Evolutionary conservation across 2,329 filamentous ascomycete genomes (phyloP).

Genomic region (Nectriaceae sp.): DNA sequence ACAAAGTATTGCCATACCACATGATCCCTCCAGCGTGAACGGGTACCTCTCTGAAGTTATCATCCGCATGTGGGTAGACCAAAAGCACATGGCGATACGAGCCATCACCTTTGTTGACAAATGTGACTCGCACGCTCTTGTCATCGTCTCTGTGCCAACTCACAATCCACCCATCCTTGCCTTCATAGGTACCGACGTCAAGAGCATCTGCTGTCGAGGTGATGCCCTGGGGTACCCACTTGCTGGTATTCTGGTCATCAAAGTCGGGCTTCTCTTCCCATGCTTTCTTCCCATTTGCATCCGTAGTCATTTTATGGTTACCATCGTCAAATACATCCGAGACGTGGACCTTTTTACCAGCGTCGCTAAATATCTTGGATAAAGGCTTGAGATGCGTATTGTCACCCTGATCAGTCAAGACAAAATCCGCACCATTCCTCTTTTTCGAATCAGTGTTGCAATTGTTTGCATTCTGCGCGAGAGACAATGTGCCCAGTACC

Average conservation of each 20-base stretch:
- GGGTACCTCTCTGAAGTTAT: conserved; percentile 33
- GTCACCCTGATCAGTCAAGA: conserved; percentile 20
- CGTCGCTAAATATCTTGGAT: conserved; percentile 16
- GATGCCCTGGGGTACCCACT: conserved; percentile 39
- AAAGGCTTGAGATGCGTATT: conserved; percentile 22
- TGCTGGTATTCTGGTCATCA: conserved; percentile 32
- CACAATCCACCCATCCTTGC: conserved; percentile 34
- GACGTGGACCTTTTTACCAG: conserved; percentile 13
- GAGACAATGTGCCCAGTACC: no score
- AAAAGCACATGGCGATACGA: conserved; percentile 37
- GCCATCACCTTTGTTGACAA: conserved; percentile 31
- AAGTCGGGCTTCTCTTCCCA: conserved; percentile 26
- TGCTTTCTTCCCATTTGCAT: conserved; percentile 7
- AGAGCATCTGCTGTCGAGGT: conserved; percentile 36
- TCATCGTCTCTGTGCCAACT: conserved; percentile 36
- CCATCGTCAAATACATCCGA: conserved; percentile 24
- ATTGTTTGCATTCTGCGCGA: no score
- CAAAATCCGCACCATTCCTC: conserved; percentile 18
- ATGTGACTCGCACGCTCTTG: conserved; percentile 32
- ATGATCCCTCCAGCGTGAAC: conserved; percentile 38
- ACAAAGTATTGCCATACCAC: conserved; percentile 38
- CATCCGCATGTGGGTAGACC: conserved; percentile 34
- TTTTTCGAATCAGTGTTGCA: conserved; percentile 1
- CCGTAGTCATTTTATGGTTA: conserved; percentile 22
- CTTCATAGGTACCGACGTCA: conserved; percentile 32